These are phyloP conservation scores for Psilocybe cyanescens DNA, from an alignment of 768 basidiomycete genomes.

Conservation along the genomic window DNA sequence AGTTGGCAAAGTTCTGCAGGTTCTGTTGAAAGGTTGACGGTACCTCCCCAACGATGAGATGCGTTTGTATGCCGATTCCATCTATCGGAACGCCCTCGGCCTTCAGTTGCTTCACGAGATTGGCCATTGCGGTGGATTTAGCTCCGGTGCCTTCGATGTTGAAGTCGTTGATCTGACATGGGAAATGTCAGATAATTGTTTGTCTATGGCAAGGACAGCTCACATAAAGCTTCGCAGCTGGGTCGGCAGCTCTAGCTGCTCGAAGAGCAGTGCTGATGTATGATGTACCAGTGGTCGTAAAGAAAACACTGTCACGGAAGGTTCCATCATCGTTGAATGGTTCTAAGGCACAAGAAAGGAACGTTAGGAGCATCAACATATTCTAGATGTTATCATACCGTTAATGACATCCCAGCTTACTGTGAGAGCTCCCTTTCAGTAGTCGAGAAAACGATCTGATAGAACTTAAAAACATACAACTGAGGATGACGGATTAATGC, in stretches of 20 bases:
- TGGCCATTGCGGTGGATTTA: constrained; percentile 62
- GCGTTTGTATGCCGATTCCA: constrained; percentile 64
- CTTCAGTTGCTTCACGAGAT: constrained; percentile 54
- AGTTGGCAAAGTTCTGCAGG: constrained; percentile 54
- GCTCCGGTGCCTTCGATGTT: constrained; percentile 48
- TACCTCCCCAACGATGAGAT: constrained; percentile 63
- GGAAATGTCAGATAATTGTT: neutral
- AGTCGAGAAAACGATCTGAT: neutral
- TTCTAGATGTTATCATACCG: constrained; percentile 1
- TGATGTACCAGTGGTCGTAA: constrained; percentile 45
- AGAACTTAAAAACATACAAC: constrained; percentile 4
- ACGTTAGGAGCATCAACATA: neutral
- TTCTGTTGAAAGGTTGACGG: constrained; percentile 52
- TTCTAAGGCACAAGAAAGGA: constrained; percentile 28
- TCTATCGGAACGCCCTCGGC: constrained; percentile 56
- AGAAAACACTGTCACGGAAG: constrained; percentile 58
- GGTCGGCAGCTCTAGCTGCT: constrained; percentile 58
- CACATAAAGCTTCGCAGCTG: constrained; percentile 60
- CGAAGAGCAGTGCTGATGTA: constrained; percentile 57
- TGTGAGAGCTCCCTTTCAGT: neutral
- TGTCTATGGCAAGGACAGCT: constrained; percentile 5
- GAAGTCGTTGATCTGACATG: constrained; percentile 39
- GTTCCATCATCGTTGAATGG: constrained; percentile 67
- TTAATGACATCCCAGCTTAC: constrained; percentile 21
- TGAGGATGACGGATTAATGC: neutral